Base-by-base conservation (phyloP, 2,329 filamentous ascomycete species). In the Ophiostoma ips region DNA sequence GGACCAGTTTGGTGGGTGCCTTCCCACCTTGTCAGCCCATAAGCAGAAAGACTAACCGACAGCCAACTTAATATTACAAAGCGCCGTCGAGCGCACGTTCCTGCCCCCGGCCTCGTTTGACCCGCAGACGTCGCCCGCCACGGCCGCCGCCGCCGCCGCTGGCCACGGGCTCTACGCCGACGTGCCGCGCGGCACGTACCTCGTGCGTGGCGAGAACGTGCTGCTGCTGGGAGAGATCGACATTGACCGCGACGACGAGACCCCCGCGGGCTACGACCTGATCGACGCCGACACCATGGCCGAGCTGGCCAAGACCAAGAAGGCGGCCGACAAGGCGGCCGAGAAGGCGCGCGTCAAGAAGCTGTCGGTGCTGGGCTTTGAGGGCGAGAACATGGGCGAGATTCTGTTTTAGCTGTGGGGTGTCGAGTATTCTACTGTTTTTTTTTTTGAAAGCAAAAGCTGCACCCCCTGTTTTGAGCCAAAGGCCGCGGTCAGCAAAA, bases 131-230 rank as follows among this genome's bases (percentile, higher is more conserved):
- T 52, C 52, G 60, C 66, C 46, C 54, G 62, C 46, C 54, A 54
- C 58, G 10, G 57, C 60, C 11, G 55, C 66, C 56, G 50, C 63
- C 9, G 57, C 61, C 10, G 55, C 66, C 57, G 50, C 63, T 58
- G 54, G 68, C 58, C 61, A 63, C 31, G 72, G 72, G 11, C 63
- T 94, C 48, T 96, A 87, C 63, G 86, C 87, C 53, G 92, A 98
- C 64, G 77, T 94, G 53, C 73, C 80, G 11, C 80, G 87, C 52
- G 92, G 92, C 46, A 80, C 94, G 55, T 96, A 92, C 68, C 77
- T 96, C 34, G 87, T 98, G 43, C 77, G 92, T 52, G 92, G 92
- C 58, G 92, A 98, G 70, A 98, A 98, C 64, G 92, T 98, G n/a
- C 73, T 95, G 48, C 72, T 98, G 41, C 76, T 96, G 16, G 92